Conservation (phyloP, 2,329 filamentous ascomycete genomes). For the Immersiporthe knoxdaviesiana region DNA sequence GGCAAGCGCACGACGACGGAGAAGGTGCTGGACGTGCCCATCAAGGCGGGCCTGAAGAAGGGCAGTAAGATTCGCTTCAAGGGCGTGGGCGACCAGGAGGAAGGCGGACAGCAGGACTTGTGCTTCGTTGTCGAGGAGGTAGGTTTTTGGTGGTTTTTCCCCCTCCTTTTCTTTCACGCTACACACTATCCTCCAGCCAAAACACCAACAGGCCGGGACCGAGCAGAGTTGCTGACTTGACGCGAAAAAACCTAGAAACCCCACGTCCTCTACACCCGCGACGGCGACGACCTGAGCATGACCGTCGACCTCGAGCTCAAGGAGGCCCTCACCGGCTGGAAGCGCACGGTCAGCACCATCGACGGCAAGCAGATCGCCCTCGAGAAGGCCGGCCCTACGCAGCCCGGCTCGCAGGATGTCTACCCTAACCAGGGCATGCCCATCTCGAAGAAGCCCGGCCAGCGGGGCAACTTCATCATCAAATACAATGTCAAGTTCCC, state of each 20-base stretch:
- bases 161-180: too few species aligned
- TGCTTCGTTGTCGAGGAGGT: slow-evolving; percentile 96
- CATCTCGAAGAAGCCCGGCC: slow-evolving; percentile 82
- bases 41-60: slow-evolving; percentile 94
- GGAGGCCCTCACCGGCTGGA: slow-evolving; percentile 94
- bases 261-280: slow-evolving; percentile 81
- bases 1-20: slow-evolving; percentile 88
- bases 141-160: too few species aligned
- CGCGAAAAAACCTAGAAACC: slow-evolving; percentile 73
- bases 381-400: slow-evolving; percentile 80
- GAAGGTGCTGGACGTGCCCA: slow-evolving; percentile 89
- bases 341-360: slow-evolving; percentile 87
- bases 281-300: slow-evolving; percentile 84
- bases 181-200: neutral
- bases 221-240: slow-evolving; percentile 45
- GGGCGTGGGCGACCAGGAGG: slow-evolving; percentile 96
- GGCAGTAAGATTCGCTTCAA: slow-evolving; percentile 98
- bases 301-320: slow-evolving; percentile 84
- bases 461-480: slow-evolving; percentile 86
- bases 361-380: slow-evolving; percentile 85
- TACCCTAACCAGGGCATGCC: slow-evolving; percentile 94
- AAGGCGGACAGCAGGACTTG: slow-evolving; percentile 92
- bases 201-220: neutral
- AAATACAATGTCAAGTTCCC: slow-evolving; percentile 95
- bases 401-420: slow-evolving; percentile 77